These are phyloP conservation scores for Hyaloscypha hepaticicola DNA, from an alignment of 495 filamentous ascomycete genomes.

Conservation along the genomic window DNA sequence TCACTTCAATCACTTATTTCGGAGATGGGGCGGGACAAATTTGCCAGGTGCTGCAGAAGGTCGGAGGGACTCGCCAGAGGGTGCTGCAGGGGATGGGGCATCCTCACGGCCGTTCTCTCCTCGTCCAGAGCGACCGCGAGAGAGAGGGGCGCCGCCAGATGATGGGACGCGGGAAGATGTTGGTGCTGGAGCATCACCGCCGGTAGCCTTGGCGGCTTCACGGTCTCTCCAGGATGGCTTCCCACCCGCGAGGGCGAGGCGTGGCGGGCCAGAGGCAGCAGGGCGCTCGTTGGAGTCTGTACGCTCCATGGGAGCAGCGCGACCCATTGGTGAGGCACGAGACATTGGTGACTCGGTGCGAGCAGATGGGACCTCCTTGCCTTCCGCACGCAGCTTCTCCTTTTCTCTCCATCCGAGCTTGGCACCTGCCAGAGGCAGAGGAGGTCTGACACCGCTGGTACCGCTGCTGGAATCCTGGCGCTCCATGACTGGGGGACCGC, in stretches of 20 bases:
- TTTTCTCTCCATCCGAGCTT: slow-evolving; percentile 33
- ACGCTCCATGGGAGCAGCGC: slow-evolving; percentile 34
- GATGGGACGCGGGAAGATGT: slow-evolving; percentile 16
- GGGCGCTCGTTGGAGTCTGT: slow-evolving; percentile 51
- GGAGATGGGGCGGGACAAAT: slow-evolving; percentile 34
- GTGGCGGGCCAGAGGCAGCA: slow-evolving; percentile 55
- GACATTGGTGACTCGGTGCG: slow-evolving; percentile 30
- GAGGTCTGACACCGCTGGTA: slow-evolving; percentile 33
- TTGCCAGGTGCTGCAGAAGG: slow-evolving; percentile 31
- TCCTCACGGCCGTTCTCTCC: slow-evolving; percentile 24
- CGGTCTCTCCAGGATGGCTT: slow-evolving; percentile 84
- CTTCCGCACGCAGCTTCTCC: slow-evolving; percentile 27
- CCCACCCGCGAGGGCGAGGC: slow-evolving; percentile 62
- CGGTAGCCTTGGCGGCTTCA: slow-evolving; percentile 60
- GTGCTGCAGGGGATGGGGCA: slow-evolving; percentile 15
- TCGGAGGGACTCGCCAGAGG: slow-evolving; percentile 25
- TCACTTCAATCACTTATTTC: slow-evolving; percentile 21
- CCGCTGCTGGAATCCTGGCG: slow-evolving; percentile 40
- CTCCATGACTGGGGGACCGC: slow-evolving; percentile 27
- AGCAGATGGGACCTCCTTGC: slow-evolving; percentile 23
- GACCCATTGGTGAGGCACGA: slow-evolving; percentile 22
- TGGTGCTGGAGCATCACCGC: slow-evolving; percentile 22
- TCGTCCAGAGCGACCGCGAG: slow-evolving; percentile 28
- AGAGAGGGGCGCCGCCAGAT: slow-evolving; percentile 24
- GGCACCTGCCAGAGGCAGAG: slow-evolving; percentile 27